Evolutionary conservation across 1,284 basidiomycete species (phyloP), one percentile per base, ranked within the genome.

Genomic region (Austroboletus novae-zelandiae): DNA sequence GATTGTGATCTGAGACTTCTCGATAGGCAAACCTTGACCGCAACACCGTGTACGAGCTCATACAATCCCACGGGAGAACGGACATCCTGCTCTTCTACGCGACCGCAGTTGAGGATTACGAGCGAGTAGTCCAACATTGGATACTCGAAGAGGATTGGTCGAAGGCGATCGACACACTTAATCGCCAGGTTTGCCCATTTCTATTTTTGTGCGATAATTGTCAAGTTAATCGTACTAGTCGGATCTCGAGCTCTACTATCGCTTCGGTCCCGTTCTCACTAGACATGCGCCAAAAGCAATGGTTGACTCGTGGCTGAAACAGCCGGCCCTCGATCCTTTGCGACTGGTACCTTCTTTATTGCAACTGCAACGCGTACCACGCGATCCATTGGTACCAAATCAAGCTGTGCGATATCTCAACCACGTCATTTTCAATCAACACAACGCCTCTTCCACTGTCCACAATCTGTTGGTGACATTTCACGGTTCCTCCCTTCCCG

Each of bases 391-490:
- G 40, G 80, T 81, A 5, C 81, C 85, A 2, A 89, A 92, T 61
- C 91, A 97, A 57, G 91, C 91, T 8, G 83, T 95, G 44, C 84
- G 91, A 27, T 99, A 94, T 67, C 85, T 99, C 41, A 85, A 84
- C 54, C 81, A 94, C 61, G 79, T 91, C 51, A 80, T 98, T 27
- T 91, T 93, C 64, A 80, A 89, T 44, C 83, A 86, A 59, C 76
- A 83, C 40, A 91, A 86, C 57, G 90, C 84, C 0, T 91, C 91
- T 42, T 78, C 91, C 1, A 94, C 90, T 1, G 86, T 99, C 25
- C 94, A 99, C 73, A 99, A 99, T 65, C 82, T 98, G 37, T 80
- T 99, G 42, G 79, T 98, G 56, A 96, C 94, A 0, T 86, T 98
- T 61, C 81, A 92, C 58, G 84, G 88, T 13, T 75, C 80, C n/a